phyloP scores from a whole-genome alignment of 805 yeast species.

The Metschnikowia arizonensis region DNA sequence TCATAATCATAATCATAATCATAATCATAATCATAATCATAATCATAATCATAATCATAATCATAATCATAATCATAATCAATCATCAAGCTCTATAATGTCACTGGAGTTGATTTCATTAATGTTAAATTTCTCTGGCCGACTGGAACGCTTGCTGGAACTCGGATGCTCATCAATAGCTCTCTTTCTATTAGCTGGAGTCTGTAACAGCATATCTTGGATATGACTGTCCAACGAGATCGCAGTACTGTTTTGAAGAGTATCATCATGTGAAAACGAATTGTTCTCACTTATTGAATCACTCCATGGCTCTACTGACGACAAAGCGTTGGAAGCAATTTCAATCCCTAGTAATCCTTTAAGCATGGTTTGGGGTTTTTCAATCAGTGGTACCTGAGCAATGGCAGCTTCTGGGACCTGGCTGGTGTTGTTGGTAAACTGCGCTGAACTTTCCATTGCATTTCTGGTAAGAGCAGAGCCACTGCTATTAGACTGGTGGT shows the following conservation, averaged over 20 bases:
- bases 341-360: constrained; percentile 9
- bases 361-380: constrained; percentile 3
- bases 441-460: background rate
- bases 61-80: background rate
- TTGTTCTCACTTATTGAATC: background rate
- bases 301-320: background rate
- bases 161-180: constrained; percentile 5
- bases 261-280: constrained; percentile 1
- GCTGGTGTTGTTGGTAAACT: background rate
- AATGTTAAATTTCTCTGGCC: constrained; percentile 10
- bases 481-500: background rate
- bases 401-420: background rate
- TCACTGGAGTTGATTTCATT: constrained; percentile 9
- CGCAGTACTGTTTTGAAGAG: constrained; percentile 1
- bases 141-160: constrained; percentile 12
- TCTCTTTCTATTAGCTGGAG: constrained; percentile 13
- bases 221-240: constrained; percentile 7
- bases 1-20: too few species aligned
- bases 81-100: constrained; percentile 16
- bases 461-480: background rate
- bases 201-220: constrained; percentile 12
- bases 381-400: background rate
- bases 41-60: too few species aligned
- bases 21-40: too few species aligned
- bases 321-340: background rate